phyloP scores from a whole-genome alignment of 257 asterid species.

The Mentha longifolia region DNA sequence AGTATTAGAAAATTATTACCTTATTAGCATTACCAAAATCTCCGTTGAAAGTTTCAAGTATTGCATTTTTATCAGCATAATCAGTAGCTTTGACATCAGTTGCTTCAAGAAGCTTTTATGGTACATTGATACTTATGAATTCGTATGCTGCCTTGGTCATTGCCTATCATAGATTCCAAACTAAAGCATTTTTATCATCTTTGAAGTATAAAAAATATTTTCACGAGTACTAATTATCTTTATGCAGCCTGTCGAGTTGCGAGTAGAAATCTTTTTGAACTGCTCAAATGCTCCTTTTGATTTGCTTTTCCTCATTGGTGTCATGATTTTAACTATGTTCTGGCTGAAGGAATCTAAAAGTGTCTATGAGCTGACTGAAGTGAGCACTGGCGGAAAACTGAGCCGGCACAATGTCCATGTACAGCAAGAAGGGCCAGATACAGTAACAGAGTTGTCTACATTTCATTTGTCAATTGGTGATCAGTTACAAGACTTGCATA shows the following conservation, averaged over 20 bases:
- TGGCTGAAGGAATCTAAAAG: conserved; percentile 68
- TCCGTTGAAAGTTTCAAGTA: not conserved
- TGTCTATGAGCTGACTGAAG: conserved; percentile 68
- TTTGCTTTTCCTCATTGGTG: not conserved
- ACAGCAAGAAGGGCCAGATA: conserved; percentile 85
- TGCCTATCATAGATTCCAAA: conserved; percentile 1
- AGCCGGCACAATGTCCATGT: conserved; percentile 90
- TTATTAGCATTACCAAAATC: not conserved
- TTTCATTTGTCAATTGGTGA: conserved; percentile 77
- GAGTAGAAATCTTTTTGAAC: not conserved
- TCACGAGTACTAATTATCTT: not conserved
- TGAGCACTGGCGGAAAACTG: conserved; percentile 91
- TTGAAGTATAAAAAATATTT: not conserved
- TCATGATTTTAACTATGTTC: not conserved
- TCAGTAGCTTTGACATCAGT: not conserved
- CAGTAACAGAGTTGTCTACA: conserved; percentile 75
- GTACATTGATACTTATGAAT: not conserved
- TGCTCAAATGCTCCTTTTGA: not conserved
- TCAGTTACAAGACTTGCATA: conserved; percentile 90
- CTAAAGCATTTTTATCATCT: not conserved
- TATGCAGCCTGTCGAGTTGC: conserved; percentile 7
- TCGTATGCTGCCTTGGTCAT: conserved; percentile 12
- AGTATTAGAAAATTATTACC: not conserved
- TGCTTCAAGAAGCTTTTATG: not conserved
- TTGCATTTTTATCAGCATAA: not conserved